Conservation (phyloP, 768 basidiomycete species). For the Tulasnella sp. region DNA sequence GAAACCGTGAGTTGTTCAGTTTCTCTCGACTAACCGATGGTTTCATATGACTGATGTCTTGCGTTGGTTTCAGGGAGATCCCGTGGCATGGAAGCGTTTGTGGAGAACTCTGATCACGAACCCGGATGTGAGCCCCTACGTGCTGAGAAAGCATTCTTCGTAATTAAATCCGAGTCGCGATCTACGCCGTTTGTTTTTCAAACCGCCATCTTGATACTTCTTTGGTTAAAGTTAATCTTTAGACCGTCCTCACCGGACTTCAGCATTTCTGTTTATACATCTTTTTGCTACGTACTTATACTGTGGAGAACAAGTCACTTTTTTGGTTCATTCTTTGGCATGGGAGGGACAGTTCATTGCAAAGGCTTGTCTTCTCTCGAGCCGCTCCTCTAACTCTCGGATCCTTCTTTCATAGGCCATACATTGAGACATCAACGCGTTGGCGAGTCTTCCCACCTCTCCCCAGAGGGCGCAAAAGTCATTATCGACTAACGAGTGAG, state of each 20-base stretch:
- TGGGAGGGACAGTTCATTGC: background rate
- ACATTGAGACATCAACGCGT: background rate
- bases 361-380: background rate
- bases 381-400: background rate
- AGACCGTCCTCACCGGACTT: too few relatives aligned
- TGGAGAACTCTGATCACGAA: slow-evolving; percentile 55
- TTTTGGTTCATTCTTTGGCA: too few relatives aligned
- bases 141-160: slow-evolving; percentile 25
- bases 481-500: background rate
- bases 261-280: too few relatives aligned
- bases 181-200: background rate
- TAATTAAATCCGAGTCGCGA: background rate
- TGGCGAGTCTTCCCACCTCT: background rate
- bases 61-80: slow-evolving; percentile 45
- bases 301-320: too few relatives aligned
- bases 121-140: slow-evolving; percentile 44
- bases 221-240: too few relatives aligned
- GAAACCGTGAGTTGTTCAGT: slow-evolving; percentile 12
- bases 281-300: too few relatives aligned
- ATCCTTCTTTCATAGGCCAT: background rate
- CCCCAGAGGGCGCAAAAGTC: background rate
- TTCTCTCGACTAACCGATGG: background rate
- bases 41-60: background rate
- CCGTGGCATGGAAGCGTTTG: slow-evolving; percentile 64
- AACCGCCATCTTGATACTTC: background rate